Percentiles rank a stretch among this genome's conserved stretches.
These are phyloP conservation scores for Toxicodendron radicans DNA, from an alignment of 345 rosid species.

Conservation along the genomic window DNA sequence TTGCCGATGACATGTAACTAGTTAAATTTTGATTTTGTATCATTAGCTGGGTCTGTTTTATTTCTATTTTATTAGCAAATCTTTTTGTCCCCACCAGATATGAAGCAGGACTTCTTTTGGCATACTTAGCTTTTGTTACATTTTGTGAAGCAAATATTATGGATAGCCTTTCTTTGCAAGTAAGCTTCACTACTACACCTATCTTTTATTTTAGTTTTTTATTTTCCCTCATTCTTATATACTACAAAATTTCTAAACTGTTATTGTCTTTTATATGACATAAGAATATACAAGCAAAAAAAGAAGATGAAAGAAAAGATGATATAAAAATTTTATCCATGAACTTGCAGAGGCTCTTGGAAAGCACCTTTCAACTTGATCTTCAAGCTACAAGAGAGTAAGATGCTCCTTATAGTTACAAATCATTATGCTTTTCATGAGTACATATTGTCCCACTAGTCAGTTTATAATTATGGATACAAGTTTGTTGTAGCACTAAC, in stretches of 20 bases:
- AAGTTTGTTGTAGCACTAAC: not conserved
- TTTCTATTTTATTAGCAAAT: slow-evolving; percentile 1
- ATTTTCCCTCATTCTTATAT: slow-evolving; percentile 12
- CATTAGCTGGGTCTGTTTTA: not conserved
- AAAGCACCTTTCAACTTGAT: slow-evolving; percentile 89
- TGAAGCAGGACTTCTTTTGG: slow-evolving; percentile 92
- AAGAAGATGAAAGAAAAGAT: not conserved
- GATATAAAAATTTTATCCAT: slow-evolving; percentile 6
- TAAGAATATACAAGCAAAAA: not conserved
- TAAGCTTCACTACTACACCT: slow-evolving; percentile 25
- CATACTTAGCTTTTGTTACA: slow-evolving; percentile 92
- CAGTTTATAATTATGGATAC: not conserved
- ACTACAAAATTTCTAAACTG: not conserved
- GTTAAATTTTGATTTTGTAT: slow-evolving; percentile 13
- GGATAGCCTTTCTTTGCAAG: slow-evolving; percentile 91
- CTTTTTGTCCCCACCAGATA: slow-evolving; percentile 50
- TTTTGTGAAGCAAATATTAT: slow-evolving; percentile 81
- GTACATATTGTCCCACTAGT: slow-evolving; percentile 6
- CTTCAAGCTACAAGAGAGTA: slow-evolving; percentile 89
- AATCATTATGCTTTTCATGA: slow-evolving; percentile 1
- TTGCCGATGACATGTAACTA: slow-evolving; percentile 92
- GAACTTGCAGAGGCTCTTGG: slow-evolving; percentile 80
- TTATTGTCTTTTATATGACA: not conserved
- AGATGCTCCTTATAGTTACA: slow-evolving; percentile 27
- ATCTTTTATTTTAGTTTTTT: not conserved